These are phyloP conservation scores for Corylus avellana DNA, from an alignment of 306 rosid species.

Conservation along the genomic window DNA sequence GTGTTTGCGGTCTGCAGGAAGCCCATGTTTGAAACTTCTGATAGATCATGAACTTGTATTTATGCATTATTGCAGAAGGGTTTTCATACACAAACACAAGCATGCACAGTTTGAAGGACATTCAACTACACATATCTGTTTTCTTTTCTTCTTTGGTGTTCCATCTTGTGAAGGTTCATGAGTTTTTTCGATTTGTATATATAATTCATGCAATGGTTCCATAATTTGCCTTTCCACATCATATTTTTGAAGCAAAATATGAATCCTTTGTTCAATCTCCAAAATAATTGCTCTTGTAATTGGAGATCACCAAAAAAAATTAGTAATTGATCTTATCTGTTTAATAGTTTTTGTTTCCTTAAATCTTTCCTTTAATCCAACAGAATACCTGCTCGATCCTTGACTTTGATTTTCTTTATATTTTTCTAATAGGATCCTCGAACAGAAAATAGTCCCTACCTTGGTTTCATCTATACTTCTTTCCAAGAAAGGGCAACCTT, in stretches of 20 bases:
- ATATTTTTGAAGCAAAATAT: background rate
- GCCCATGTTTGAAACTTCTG: background rate
- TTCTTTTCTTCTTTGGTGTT: background rate
- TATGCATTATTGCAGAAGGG: background rate
- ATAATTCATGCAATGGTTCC: background rate
- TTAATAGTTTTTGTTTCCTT: background rate
- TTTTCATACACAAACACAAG: constrained; percentile 4
- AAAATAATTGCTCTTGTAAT: background rate
- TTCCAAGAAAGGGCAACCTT: constrained; percentile 95
- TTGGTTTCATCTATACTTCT: constrained; percentile 87
- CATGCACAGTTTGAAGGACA: background rate
- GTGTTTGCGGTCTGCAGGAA: background rate
- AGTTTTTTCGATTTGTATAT: background rate
- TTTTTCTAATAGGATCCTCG: constrained; percentile 63
- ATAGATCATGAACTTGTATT: background rate
- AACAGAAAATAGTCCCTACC: constrained; percentile 88
- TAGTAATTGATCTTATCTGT: background rate
- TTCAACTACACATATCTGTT: background rate
- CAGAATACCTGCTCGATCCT: background rate
- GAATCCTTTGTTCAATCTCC: background rate
- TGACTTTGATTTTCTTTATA: background rate
- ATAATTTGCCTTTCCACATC: background rate
- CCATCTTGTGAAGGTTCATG: background rate
- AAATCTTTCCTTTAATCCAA: background rate
- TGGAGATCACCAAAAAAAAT: background rate